A percentile compares a stretch with the other conserved stretches of the same genome.
phyloP scores from a whole-genome alignment of 495 filamentous ascomycete genomes.

The Usnea hakonensis region DNA sequence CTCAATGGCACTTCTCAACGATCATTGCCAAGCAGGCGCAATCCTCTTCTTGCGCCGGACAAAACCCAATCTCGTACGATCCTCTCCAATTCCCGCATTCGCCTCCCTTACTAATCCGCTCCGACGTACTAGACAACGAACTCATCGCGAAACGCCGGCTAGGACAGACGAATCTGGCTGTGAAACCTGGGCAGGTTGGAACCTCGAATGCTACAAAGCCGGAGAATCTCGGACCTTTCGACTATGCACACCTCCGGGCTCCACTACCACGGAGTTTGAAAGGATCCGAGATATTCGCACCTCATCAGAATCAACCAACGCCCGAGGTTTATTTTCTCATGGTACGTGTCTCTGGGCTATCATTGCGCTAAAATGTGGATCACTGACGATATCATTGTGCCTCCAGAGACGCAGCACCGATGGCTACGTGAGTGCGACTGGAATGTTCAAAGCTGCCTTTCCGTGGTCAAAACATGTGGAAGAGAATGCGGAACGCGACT shows the following conservation, averaged over 20 bases:
- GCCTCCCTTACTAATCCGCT: constrained; percentile 21
- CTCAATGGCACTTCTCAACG: constrained; percentile 51
- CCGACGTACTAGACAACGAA: constrained; percentile 32
- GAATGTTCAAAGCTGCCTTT: constrained; percentile 99
- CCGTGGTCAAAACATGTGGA: constrained; percentile 82
- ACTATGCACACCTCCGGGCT: constrained; percentile 90
- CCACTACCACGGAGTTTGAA: constrained; percentile 80
- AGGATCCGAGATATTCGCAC: constrained; percentile 82
- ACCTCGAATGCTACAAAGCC: constrained; percentile 57
- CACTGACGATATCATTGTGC: constrained; percentile 8
- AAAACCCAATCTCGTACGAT: constrained; percentile 55
- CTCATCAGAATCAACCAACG: constrained; percentile 39
- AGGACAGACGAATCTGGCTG: constrained; percentile 81
- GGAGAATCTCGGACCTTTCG: constrained; percentile 73
- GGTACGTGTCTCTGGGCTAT: constrained; percentile 41
- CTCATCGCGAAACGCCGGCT: constrained; percentile 79
- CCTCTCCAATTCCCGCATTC: constrained; percentile 9
- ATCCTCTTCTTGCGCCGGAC: constrained; percentile 71
- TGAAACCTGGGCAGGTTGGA: constrained; percentile 62
- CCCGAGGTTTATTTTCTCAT: constrained; percentile 95
- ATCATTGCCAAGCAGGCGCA: constrained; percentile 59
- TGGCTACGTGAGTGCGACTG: constrained; percentile 89
- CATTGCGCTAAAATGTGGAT: constrained; percentile 1
- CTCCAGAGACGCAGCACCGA: constrained; percentile 78
- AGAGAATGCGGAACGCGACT: constrained; percentile 78